Conservation (phyloP, 768 basidiomycete genomes). For the Boletus vinaceobasis region DNA sequence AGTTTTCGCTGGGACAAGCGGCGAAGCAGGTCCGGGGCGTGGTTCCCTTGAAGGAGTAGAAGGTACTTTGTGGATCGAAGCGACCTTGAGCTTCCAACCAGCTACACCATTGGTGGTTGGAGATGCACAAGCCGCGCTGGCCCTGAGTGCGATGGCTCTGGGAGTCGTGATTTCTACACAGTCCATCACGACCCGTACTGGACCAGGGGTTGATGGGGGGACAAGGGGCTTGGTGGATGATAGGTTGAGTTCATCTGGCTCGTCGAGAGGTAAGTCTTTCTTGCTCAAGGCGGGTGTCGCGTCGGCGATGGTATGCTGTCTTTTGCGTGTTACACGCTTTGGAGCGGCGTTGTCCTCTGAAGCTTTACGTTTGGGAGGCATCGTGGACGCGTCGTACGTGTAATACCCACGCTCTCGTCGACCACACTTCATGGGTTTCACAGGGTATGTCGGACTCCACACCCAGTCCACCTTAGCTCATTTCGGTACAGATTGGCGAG, state of each 20-base stretch:
- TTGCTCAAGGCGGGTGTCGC: background rate
- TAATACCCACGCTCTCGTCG: constrained; percentile 12
- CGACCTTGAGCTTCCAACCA: background rate
- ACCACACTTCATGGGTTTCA: constrained; percentile 49
- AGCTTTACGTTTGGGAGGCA: constrained; percentile 44
- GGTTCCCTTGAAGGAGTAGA: constrained; percentile 19
- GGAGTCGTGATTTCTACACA: constrained; percentile 32
- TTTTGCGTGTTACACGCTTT: constrained; percentile 35
- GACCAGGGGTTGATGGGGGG: constrained; percentile 24
- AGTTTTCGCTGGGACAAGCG: background rate
- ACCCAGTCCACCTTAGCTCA: background rate
- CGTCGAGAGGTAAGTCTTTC: constrained; percentile 1
- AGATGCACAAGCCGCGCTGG: constrained; percentile 7
- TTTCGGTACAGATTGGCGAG: constrained; percentile 55
- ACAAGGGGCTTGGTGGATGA: constrained; percentile 1
- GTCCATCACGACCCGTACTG: constrained; percentile 27
- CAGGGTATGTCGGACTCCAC: constrained; percentile 41
- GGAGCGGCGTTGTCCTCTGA: constrained; percentile 22
- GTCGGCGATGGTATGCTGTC: constrained; percentile 1
- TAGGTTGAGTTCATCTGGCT: constrained; percentile 32
- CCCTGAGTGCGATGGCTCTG: constrained; percentile 6
- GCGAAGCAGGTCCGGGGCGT: background rate
- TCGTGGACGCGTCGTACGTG: constrained; percentile 28
- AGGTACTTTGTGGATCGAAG: constrained; percentile 4
- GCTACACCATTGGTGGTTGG: constrained; percentile 1